These are phyloP conservation scores for Penicillium verhagenii DNA, from an alignment of 495 filamentous ascomycete genomes.

Conservation along the genomic window DNA sequence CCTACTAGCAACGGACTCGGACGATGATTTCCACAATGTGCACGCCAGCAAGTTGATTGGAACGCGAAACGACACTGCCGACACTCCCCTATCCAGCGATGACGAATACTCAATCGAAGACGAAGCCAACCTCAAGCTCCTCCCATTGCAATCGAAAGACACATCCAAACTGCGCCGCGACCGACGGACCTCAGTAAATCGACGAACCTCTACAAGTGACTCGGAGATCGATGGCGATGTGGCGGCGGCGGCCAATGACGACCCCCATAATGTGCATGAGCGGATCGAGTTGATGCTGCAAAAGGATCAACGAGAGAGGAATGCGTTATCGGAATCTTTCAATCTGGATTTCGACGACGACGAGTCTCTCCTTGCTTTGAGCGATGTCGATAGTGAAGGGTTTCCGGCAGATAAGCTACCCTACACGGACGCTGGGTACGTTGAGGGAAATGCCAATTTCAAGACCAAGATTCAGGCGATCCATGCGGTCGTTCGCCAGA, in stretches of 20 bases:
- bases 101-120: conserved; percentile 14
- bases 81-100: conserved; percentile 7
- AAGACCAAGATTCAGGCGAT: conserved; percentile 6
- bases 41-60: neutral
- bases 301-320: conserved; percentile 11
- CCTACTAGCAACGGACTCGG: neutral
- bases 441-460: neutral
- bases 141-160: conserved; percentile 9
- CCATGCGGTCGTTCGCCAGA: conserved; percentile 6
- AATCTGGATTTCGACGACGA: conserved; percentile 23
- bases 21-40: neutral
- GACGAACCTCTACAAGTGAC: conserved; percentile 1
- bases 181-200: neutral
- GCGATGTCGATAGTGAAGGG: conserved; percentile 22
- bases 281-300: conserved; percentile 21
- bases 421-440: neutral
- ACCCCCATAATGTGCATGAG: conserved; percentile 17
- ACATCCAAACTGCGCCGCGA: neutral
- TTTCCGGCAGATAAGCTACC: conserved; percentile 11
- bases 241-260: conserved; percentile 5
- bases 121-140: conserved; percentile 19
- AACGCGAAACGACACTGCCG: neutral
- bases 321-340: conserved; percentile 17
- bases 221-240: neutral
- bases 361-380: conserved; percentile 12